Base-by-base conservation (phyloP, 2,329 filamentous ascomycete species). In the Sporothrix protearum region DNA sequence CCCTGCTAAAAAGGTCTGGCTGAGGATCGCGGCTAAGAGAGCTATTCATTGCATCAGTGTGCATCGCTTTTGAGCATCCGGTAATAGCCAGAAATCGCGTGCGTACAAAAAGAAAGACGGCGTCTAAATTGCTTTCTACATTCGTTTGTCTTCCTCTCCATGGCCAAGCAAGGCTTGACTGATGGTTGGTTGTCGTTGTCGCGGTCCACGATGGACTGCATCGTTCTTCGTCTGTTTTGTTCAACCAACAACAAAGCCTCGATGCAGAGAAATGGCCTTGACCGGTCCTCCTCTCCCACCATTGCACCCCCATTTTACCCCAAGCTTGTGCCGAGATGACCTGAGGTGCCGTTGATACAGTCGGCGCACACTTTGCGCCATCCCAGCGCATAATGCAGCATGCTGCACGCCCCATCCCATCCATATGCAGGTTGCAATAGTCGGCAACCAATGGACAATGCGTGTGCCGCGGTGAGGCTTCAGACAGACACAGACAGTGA, bases 1-100 rank as follows among this genome's bases (percentile, higher is more conserved):
- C 1, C 36, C 12, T n/a, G 63, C 63, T 33, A 12, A 64, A 22
- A 57, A 57, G 14, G 33, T 68, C 67, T 69, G 67, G 67, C 59
- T 61, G 25, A 49, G 53, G 67, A 49, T 59, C 67, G 59, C 36
- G 19, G 22, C 36, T n/a, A 9, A 45, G n/a, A 16, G 25, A 9
- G 30, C 30, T 59, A n/a, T n/a, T 10, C 16, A 36, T n/a, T 59
- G 53, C 53, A 57, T 8, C 16, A 14, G 19, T 39, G 57, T 25
- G 57, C 33, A 42, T 63, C 57, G 57, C 19, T 25, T 16, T 42
- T 14, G 59, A 28, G 36, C 36, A 45, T 45, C 1, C 16, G 22
- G 9, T 63, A 33, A 14, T 39, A 1, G 33, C 57, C 19, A n/a
- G 30, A 59, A 59, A n/a, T n/a, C n/a, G n/a, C n/a, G n/a, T 47